Conservation (phyloP, 202 grass and related monocot species). For the Elaeis oleifera region DNA sequence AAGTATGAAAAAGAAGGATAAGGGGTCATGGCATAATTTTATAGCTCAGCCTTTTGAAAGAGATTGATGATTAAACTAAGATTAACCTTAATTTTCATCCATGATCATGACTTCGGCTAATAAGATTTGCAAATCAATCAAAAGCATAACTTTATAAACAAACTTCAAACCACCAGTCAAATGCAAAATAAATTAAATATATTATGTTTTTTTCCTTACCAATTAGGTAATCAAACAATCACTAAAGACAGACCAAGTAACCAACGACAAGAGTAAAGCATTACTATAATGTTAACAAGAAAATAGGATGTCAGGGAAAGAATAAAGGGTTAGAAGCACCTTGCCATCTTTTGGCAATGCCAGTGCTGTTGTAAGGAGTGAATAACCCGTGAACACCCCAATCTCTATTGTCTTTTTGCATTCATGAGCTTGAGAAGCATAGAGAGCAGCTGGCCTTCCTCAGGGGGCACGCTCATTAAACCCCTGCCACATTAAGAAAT, state of each 20-base stretch:
- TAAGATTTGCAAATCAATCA: no score
- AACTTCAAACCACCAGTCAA: no score
- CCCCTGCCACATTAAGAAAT: neutral
- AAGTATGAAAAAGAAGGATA: neutral
- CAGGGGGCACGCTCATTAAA: neutral
- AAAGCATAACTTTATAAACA: no score
- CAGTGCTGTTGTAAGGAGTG: constrained; percentile 4
- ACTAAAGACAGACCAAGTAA: no score
- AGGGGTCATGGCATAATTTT: neutral
- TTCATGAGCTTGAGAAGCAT: constrained; percentile 12
- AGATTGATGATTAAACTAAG: neutral
- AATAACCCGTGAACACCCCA: constrained; percentile 14
- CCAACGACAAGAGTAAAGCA: no score
- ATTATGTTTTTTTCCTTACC: no score
- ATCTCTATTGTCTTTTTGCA: constrained; percentile 11
- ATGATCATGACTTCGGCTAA: no score
- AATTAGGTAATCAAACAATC: no score
- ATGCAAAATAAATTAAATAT: no score
- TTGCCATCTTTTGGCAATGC: constrained; percentile 2
- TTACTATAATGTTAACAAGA: no score
- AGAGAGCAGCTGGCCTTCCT: constrained; percentile 2
- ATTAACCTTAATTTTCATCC: no score
- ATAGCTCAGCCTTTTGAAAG: neutral
- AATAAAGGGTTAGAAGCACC: neutral
- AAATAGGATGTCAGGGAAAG: no score